A percentile compares a stretch with the other conserved stretches of the same genome.
Conservation (phyloP, 176 grass and related monocot species). For the Triticum monococcum region DNA sequence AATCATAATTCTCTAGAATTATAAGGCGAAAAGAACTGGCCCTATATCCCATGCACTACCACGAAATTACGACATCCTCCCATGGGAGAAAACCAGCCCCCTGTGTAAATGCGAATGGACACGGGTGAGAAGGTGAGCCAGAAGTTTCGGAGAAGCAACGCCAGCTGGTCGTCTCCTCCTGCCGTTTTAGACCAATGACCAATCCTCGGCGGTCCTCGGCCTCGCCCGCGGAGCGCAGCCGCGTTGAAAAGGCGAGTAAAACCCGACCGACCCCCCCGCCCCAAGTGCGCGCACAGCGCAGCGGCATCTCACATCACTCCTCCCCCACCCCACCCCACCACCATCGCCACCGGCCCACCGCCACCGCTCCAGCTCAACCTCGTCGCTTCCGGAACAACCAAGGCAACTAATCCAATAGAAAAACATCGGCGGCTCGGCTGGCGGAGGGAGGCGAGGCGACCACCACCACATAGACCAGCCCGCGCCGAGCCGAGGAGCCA, state of each 20-base stretch:
- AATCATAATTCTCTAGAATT: too few relatives aligned
- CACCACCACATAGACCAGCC: not conserved
- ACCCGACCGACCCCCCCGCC: not conserved
- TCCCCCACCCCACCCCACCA: not conserved
- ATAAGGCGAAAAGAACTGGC: too few relatives aligned
- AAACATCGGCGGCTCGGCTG: not conserved
- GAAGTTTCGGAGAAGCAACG: not conserved
- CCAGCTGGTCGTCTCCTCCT: not conserved
- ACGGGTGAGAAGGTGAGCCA: too few relatives aligned
- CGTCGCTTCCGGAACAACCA: not conserved
- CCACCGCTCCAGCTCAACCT: conserved; percentile 6
- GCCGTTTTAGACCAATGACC: not conserved
- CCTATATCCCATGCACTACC: too few relatives aligned
- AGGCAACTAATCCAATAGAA: not conserved
- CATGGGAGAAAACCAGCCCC: too few relatives aligned
- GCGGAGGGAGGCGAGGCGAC: not conserved
- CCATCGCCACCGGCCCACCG: not conserved
- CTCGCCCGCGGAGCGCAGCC: not conserved
- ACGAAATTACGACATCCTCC: too few relatives aligned
- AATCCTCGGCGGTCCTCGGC: not conserved
- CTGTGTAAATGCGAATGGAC: too few relatives aligned
- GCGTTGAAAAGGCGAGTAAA: not conserved
- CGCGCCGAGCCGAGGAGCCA: too few relatives aligned
- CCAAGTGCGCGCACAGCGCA: not conserved
- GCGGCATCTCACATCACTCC: not conserved